Evolutionary conservation across 805 yeast genomes (phyloP).

Genomic region (Blastobotrys mokoenaii): DNA sequence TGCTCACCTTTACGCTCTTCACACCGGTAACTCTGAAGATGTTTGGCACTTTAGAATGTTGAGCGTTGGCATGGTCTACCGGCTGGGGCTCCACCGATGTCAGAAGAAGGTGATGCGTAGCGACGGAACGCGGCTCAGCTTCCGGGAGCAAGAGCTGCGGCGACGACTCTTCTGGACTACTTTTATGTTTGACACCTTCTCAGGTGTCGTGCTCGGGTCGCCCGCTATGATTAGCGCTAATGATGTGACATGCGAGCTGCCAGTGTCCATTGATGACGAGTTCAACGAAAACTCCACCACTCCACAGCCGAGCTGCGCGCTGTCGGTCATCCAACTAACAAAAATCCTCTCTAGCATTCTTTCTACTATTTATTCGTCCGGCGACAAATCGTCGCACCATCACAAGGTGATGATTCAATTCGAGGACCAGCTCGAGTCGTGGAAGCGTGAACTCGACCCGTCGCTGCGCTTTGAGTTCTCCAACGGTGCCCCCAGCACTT

Average conservation of each 20-base stretch:
- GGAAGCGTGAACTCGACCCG: constrained; percentile 66
- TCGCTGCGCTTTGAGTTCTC: constrained; percentile 50
- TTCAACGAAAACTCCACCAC: constrained; percentile 5
- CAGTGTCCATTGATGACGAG: constrained; percentile 31
- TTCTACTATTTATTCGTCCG: constrained; percentile 37
- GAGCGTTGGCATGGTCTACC: constrained; percentile 76
- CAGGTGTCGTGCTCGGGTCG: constrained; percentile 70
- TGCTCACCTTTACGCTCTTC: constrained; percentile 61
- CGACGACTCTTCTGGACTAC: constrained; percentile 80
- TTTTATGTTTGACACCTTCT: constrained; percentile 66
- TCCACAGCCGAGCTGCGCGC: constrained; percentile 6
- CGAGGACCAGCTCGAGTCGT: constrained; percentile 67
- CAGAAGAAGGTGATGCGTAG: constrained; percentile 48
- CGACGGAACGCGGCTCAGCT: constrained; percentile 56
- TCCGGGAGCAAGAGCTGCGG: constrained; percentile 72
- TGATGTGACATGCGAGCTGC: constrained; percentile 81
- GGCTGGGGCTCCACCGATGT: constrained; percentile 74
- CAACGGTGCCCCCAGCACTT: constrained; percentile 23
- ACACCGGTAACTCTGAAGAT: constrained; percentile 64
- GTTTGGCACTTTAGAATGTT: constrained; percentile 70
- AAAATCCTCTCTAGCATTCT: constrained; percentile 66
- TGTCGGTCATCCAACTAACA: constrained; percentile 34
- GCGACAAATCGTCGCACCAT: neutral
- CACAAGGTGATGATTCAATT: constrained; percentile 19
- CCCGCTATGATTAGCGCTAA: constrained; percentile 73